Evolutionary conservation across 176 grass and related monocot species (phyloP).

Genomic region (Alopecurus myosuroides): DNA sequence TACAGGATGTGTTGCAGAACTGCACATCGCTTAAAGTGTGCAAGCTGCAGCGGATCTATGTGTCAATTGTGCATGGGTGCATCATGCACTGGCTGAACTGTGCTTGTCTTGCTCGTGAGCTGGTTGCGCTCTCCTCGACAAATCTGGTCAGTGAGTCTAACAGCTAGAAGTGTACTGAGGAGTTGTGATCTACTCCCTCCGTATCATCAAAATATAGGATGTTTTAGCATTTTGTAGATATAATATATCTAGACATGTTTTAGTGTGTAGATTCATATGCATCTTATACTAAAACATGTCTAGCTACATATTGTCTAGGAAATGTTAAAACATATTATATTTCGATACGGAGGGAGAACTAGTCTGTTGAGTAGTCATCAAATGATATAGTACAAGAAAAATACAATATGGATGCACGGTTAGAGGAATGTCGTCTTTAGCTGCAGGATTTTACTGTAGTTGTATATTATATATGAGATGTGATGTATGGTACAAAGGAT

Average conservation of each 20-base stretch:
- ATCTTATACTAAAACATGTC: no score
- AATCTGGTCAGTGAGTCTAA: background rate
- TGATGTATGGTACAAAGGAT: conserved; percentile 5
- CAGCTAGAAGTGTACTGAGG: conserved; percentile 22
- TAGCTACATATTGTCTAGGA: no score
- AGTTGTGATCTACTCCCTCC: conserved; percentile 28
- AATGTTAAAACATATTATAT: no score
- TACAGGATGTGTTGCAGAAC: background rate
- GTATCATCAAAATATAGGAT: no score
- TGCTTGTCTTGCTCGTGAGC: conserved; percentile 22
- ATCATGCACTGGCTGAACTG: conserved; percentile 16
- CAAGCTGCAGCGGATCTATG: conserved; percentile 8
- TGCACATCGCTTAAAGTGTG: background rate
- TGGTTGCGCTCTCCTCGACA: conserved; percentile 8
- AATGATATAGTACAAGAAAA: background rate
- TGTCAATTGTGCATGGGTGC: background rate
- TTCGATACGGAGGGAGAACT: no score
- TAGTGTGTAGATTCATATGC: no score
- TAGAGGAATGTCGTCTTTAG: conserved; percentile 36
- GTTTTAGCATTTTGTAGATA: no score
- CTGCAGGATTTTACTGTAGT: conserved; percentile 17
- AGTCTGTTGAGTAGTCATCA: conserved; percentile 19
- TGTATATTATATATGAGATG: background rate
- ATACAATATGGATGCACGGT: conserved; percentile 21
- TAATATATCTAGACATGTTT: no score